Evolutionary conservation across 1,139 yeast species (phyloP).

Genomic region (Saccharomyces hybrid): DNA sequence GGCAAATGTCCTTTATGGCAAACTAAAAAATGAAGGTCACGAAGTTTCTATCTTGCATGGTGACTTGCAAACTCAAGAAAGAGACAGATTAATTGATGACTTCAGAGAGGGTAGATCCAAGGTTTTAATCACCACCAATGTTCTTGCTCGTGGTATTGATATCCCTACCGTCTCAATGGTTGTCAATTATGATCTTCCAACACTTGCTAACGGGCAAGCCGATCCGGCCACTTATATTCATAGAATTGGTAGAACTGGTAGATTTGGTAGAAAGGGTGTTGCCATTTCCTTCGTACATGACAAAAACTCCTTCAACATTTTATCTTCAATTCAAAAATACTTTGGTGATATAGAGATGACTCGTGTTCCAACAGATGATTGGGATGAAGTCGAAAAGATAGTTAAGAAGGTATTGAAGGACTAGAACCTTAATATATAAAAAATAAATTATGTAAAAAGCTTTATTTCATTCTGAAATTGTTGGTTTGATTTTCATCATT

Average conservation of each 20-base stretch:
- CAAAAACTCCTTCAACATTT: slow-evolving; percentile 53
- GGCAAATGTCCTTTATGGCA: slow-evolving; percentile 65
- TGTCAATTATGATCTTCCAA: slow-evolving; percentile 91
- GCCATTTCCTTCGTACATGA: slow-evolving; percentile 63
- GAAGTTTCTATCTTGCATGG: slow-evolving; percentile 82
- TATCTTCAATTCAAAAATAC: slow-evolving; percentile 62
- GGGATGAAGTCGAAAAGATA: slow-evolving; percentile 88
- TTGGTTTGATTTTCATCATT: background rate
- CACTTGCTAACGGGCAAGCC: slow-evolving; percentile 41
- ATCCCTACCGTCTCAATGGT: slow-evolving; percentile 97
- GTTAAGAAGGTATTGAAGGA: slow-evolving; percentile 73
- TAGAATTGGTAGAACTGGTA: too few relatives aligned
- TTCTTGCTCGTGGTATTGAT: slow-evolving; percentile 30
- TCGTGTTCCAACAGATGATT: slow-evolving; percentile 84
- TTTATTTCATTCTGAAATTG: background rate
- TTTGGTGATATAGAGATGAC: slow-evolving; percentile 81
- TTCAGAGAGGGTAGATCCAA: slow-evolving; percentile 89
- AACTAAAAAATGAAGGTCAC: slow-evolving; percentile 80
- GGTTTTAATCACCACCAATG: slow-evolving; percentile 92
- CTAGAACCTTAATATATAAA: slow-evolving; percentile 5
- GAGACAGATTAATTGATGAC: slow-evolving; percentile 89
- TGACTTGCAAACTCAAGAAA: slow-evolving; percentile 58
- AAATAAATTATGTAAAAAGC: slow-evolving; percentile 1
- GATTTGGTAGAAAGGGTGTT: too few relatives aligned
- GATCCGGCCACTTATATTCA: slow-evolving; percentile 96